Evolutionary conservation across 2,329 filamentous ascomycete genomes (phyloP), one percentile per base, ranked within the genome.

Genomic region (Scedosporium dehoogii): DNA sequence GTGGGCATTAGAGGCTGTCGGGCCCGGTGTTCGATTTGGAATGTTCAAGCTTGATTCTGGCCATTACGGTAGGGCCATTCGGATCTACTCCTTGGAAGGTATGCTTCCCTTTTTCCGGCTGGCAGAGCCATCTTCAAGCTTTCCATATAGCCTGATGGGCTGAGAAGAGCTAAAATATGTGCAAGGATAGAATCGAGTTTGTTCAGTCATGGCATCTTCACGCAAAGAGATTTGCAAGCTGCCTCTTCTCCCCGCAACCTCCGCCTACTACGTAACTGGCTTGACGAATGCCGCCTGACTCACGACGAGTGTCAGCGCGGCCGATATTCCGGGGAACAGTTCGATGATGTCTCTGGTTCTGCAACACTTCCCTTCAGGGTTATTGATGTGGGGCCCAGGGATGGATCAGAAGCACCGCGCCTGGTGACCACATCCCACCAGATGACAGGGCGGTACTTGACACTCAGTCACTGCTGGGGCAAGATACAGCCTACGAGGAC

Each of bases 401-500:
- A 56, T 16, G 53, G 53, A 27, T 56, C 53, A 7, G n/a, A 56
- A 27, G 53, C 23, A 21, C n/a, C 53, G 21, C 23, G 53, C 53
- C 57, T 21, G 38, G 57, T 59, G 18, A 59, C 57, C 9, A 44
- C 38, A 42, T 59, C 27, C 12, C 21, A 18, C 38, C 29, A 41
- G 21, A 59, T 41, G 29, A 59, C 6, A 18, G 29, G 38, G 9
- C 27, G 57, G 3, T 64, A 65, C 29, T 55, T 62, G 9, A 59
- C 64, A 16, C 56, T 66, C 3, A 66, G 65, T 25, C 63, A 66
- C 53, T 59, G 65, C n/a, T 66, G 62, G 62, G 64, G 62, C 25
- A 62, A 60, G 33, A 41, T 60, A 16, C 56, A 63, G 29, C 57
- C 27, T 44, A 59, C 57, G 3, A 38, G 7, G 29, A 59, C 57